Evolutionary conservation across 495 filamentous ascomycete genomes (phyloP), one percentile per base, ranked within the genome.

Genomic region (Penicillium diatomitis): DNA sequence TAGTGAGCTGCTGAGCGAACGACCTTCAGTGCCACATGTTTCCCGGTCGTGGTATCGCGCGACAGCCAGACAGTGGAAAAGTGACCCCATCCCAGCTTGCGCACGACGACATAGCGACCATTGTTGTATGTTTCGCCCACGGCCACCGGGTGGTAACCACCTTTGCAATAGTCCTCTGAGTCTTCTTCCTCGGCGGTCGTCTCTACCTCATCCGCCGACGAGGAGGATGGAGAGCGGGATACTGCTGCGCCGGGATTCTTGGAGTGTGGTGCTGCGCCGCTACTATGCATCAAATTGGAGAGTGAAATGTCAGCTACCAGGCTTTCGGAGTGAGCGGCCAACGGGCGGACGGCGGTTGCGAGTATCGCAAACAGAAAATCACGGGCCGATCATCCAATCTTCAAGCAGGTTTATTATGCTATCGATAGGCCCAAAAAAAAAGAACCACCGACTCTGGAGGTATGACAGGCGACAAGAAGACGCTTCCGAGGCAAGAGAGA

Each of bases 51-150:
- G 57, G 92, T 96, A 69, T 98, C 92, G 59, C 83, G 78, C 51
- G 94, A 96, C 44, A 98, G 71, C 92, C 92, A 98, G 39, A 98
- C 92, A 2, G 92, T 98, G 3, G 91, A 96, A 73, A 98, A 98
- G 62, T 98, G 92, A 56, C 92, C 92, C 92, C 92, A 98, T 37
- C 92, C 92, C 20, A 98, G 78, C 74, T 98, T 98, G 66, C 92
- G 85, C 62, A 96, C 88, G 37, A 98, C 82, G 4, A 90, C 90
- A 69, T 98, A 98, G 64, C 88, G 89, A 48, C 90, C 92, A 63
- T 97, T 87, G 62, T 98, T 98, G 78, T 96, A 98, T 55, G 87
- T 85, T 69, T 98, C 92, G 46, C 92, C 92, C 42, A 96, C 85
- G 45, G 76, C 75, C 30, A 97, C 94, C 0, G 92, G 92, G 60